Evolutionary conservation across 2,329 filamentous ascomycete genomes (phyloP).

Genomic region (Aciculosporium take): DNA sequence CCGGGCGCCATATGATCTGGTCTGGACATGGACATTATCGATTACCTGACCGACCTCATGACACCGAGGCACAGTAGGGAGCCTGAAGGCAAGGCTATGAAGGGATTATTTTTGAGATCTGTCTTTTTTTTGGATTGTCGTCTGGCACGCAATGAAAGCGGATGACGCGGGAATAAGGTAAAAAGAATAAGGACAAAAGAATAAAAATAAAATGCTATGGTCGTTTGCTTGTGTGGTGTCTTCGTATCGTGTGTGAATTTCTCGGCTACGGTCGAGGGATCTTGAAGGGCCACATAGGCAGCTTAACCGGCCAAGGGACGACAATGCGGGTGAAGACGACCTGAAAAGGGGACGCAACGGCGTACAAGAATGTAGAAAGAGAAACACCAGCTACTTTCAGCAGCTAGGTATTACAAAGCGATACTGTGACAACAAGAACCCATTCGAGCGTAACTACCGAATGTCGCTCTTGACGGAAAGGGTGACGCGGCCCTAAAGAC

Average conservation of each 20-base stretch:
- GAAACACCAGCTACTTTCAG: conserved; percentile 12
- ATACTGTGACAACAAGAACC: conserved; percentile 12
- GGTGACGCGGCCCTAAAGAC: background rate
- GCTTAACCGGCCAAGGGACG: background rate
- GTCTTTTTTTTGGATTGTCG: conserved; percentile 2
- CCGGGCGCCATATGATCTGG: conserved; percentile 77
- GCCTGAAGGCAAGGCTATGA: background rate
- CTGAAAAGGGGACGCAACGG: conserved; percentile 2
- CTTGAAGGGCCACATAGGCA: background rate
- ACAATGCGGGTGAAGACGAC: background rate
- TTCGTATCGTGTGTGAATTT: background rate
- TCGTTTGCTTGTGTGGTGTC: background rate
- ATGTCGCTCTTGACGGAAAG: background rate
- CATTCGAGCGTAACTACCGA: conserved; percentile 1
- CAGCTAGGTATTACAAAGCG: conserved; percentile 21
- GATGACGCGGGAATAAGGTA: no score
- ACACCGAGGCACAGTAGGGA: conserved; percentile 5
- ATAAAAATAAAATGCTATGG: conserved; percentile 2
- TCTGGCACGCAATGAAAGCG: background rate
- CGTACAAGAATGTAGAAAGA: conserved; percentile 4
- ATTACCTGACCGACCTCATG: conserved; percentile 40
- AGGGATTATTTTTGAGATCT: conserved; percentile 1
- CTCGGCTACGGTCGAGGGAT: background rate
- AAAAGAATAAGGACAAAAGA: no score
- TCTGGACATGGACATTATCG: conserved; percentile 85